Percentiles rank a stretch among this genome's conserved stretches.
Conservation (phyloP, 306 rosid species). For the Citrullus mucosospermus region DNA sequence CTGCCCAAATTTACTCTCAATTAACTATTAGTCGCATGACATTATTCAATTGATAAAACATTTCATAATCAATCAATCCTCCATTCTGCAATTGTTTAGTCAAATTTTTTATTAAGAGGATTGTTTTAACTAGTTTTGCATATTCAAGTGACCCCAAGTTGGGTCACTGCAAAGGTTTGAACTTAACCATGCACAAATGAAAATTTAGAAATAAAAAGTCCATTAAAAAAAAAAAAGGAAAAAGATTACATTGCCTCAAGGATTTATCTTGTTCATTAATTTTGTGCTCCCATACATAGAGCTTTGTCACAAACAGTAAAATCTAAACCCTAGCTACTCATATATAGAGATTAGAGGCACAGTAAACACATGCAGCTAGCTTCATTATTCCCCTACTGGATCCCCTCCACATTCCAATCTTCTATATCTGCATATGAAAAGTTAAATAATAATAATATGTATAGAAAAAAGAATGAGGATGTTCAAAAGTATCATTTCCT, state of each 20-base stretch:
- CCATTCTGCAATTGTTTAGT: no score
- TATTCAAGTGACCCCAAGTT: no score
- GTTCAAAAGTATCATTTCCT: no score
- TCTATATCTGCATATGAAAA: neutral
- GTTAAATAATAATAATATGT: neutral
- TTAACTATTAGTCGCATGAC: neutral
- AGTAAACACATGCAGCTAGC: constrained; percentile 5
- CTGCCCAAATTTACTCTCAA: neutral
- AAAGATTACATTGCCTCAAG: neutral
- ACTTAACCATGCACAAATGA: neutral
- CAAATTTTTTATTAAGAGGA: no score
- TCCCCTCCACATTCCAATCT: neutral
- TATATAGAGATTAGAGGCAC: neutral
- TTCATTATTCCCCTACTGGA: neutral
- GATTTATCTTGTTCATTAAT: neutral
- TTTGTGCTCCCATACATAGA: neutral
- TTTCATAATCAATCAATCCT: no score
- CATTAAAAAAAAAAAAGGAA: neutral
- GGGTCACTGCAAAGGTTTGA: no score
- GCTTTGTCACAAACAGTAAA: neutral
- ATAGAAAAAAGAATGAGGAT: neutral
- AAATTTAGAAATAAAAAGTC: neutral
- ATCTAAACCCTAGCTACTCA: neutral
- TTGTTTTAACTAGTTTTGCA: no score
- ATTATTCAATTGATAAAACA: no score